phyloP scores from a whole-genome alignment of 495 filamentous ascomycete genomes.

The Trichodelitschia bisporula region DNA sequence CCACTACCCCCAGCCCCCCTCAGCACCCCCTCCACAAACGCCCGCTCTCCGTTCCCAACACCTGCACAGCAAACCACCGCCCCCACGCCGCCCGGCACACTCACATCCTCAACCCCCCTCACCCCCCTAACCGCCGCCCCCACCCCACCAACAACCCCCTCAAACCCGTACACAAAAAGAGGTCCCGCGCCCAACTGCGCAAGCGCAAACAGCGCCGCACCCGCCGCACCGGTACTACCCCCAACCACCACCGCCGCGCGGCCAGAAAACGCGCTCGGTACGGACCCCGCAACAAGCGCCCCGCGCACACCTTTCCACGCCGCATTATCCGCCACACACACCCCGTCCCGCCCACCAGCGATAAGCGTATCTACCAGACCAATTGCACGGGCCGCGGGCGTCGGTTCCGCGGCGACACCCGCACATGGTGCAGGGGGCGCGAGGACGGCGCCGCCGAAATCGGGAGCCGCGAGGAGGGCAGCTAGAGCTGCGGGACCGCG shows the following conservation, averaged over 20 bases:
- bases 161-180: constrained; percentile 67
- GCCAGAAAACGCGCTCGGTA: constrained; percentile 52
- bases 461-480: constrained; percentile 38
- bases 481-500: constrained; percentile 37
- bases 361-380: constrained; percentile 62
- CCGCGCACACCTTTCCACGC: constrained; percentile 66
- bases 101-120: too few species aligned
- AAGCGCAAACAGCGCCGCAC: constrained; percentile 49
- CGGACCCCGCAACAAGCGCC: constrained; percentile 55
- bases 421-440: constrained; percentile 35
- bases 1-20: too few species aligned
- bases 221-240: constrained; percentile 40
- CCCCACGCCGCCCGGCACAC: too few species aligned
- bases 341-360: not conserved
- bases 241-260: constrained; percentile 52
- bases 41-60: too few species aligned
- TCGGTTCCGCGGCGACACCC: constrained; percentile 34
- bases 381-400: constrained; percentile 47
- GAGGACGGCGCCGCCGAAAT: constrained; percentile 58
- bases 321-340: constrained; percentile 49
- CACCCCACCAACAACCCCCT: too few species aligned
- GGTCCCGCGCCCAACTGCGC: constrained; percentile 49
- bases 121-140: too few species aligned
- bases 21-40: too few species aligned
- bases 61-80: too few species aligned